These are phyloP conservation scores for Cyberlindnera maritima DNA, from an alignment of 805 yeast species.

Conservation along the genomic window DNA sequence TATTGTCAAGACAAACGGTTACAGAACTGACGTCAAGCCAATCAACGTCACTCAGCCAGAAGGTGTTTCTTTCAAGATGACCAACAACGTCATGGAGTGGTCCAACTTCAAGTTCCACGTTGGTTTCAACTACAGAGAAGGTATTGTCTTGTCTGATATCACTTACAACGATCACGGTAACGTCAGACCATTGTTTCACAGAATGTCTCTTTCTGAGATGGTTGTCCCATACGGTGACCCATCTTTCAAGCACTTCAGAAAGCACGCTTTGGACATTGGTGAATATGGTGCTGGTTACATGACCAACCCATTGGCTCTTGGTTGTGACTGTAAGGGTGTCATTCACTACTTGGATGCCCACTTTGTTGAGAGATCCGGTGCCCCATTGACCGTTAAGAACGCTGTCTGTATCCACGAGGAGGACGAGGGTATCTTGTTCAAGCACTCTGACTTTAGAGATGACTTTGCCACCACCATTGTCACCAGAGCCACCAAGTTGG, in stretches of 20 bases:
- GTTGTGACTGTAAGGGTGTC: conserved; percentile 85
- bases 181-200: conserved; percentile 71
- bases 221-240: conserved; percentile 84
- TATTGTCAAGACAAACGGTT: conserved; percentile 58
- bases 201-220: conserved; percentile 78
- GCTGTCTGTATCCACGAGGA: conserved; percentile 86
- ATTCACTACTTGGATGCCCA: conserved; percentile 83
- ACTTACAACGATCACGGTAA: conserved; percentile 74
- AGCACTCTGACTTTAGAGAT: conserved; percentile 85
- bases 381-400: conserved; percentile 66
- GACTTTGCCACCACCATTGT: conserved; percentile 70
- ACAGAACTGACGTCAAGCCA: conserved; percentile 63
- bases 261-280: conserved; percentile 84
- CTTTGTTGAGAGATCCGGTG: conserved; percentile 65
- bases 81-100: conserved; percentile 71
- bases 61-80: conserved; percentile 75
- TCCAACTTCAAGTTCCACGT: conserved; percentile 74
- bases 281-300: conserved; percentile 87
- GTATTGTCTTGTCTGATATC: conserved; percentile 74
- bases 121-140: conserved; percentile 85
- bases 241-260: conserved; percentile 77
- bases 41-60: conserved; percentile 75
- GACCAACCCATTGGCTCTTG: conserved; percentile 75
- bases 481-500: conserved; percentile 71
- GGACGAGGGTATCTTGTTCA: conserved; percentile 75